A percentile compares a stretch with the other conserved stretches of the same genome.
Conservation (phyloP, 257 asterid species). For the Agastache rugosa region DNA sequence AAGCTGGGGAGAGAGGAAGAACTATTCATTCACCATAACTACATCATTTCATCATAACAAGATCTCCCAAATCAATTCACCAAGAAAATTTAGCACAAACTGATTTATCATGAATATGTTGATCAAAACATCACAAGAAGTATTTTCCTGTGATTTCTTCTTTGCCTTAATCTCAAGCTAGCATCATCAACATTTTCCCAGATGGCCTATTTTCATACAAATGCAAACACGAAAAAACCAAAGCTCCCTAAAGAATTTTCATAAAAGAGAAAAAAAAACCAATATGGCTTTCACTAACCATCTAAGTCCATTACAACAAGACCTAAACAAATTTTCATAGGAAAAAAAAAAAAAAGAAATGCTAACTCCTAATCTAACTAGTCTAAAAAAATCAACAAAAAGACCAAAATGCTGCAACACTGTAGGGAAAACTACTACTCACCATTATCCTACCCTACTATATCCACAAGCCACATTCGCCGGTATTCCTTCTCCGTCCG, state of each 20-base stretch:
- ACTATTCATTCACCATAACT: background rate
- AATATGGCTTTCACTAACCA: slow-evolving; percentile 44
- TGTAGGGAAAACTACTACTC: slow-evolving; percentile 37
- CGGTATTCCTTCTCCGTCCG: slow-evolving; percentile 39
- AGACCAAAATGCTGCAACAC: slow-evolving; percentile 31
- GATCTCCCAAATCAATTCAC: background rate
- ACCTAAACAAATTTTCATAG: slow-evolving; percentile 44
- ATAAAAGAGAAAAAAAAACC: slow-evolving; percentile 38
- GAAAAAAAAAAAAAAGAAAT: slow-evolving; percentile 33
- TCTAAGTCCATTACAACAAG: slow-evolving; percentile 51
- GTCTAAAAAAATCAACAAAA: slow-evolving; percentile 35
- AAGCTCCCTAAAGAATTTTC: slow-evolving; percentile 48
- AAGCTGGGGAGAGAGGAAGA: too few species aligned
- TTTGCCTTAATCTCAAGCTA: background rate
- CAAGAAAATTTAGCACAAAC: background rate
- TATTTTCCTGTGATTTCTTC: background rate
- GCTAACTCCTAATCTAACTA: slow-evolving; percentile 59
- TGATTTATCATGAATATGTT: background rate
- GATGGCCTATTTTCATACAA: slow-evolving; percentile 33
- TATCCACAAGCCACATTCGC: slow-evolving; percentile 61
- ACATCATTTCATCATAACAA: background rate
- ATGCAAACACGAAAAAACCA: slow-evolving; percentile 39
- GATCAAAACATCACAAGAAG: background rate
- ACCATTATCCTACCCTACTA: slow-evolving; percentile 59
- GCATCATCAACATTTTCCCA: background rate